Conservation (phyloP, 495 filamentous ascomycete species). For the Peziza echinospora region DNA sequence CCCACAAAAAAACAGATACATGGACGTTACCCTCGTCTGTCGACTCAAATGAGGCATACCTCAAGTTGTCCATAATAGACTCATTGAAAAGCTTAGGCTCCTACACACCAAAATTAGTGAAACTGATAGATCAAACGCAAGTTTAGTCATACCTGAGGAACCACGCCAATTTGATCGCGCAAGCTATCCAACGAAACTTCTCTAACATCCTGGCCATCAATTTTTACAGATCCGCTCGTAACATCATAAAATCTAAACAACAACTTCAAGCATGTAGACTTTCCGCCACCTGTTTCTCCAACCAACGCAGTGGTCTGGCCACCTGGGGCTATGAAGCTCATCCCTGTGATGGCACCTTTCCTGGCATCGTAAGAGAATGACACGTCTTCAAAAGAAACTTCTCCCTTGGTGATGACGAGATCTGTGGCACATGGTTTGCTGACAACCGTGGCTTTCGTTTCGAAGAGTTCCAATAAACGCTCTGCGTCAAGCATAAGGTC, state of each 20-base stretch:
- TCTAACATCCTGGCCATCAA: slow-evolving; percentile 54
- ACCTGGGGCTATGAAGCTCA: slow-evolving; percentile 36
- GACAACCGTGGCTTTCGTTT: slow-evolving; percentile 38
- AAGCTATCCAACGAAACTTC: slow-evolving; percentile 45
- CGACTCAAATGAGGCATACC: slow-evolving; percentile 40
- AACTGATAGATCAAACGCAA: neutral
- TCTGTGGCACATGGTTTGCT: slow-evolving; percentile 33
- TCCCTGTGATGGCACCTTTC: slow-evolving; percentile 40
- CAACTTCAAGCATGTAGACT: slow-evolving; percentile 54
- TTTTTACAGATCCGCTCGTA: slow-evolving; percentile 36
- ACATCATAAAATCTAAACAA: slow-evolving; percentile 53
- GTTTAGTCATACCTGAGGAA: slow-evolving; percentile 29
- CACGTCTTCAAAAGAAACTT: slow-evolving; percentile 42
- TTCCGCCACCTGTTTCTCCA: slow-evolving; percentile 56
- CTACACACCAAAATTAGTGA: slow-evolving; percentile 11
- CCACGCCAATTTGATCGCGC: slow-evolving; percentile 45
- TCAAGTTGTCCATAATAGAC: slow-evolving; percentile 52
- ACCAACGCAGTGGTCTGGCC: slow-evolving; percentile 55
- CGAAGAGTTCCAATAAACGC: slow-evolving; percentile 46
- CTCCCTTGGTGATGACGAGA: slow-evolving; percentile 35
- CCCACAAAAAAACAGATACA: slow-evolving; percentile 2
- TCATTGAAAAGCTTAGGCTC: slow-evolving; percentile 49
- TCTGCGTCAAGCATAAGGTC: slow-evolving; percentile 48
- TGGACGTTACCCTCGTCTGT: slow-evolving; percentile 25
- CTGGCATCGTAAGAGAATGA: slow-evolving; percentile 50